Evolutionary conservation across 2,329 filamentous ascomycete species (phyloP).

Genomic region (Fusarium fujikuroi): DNA sequence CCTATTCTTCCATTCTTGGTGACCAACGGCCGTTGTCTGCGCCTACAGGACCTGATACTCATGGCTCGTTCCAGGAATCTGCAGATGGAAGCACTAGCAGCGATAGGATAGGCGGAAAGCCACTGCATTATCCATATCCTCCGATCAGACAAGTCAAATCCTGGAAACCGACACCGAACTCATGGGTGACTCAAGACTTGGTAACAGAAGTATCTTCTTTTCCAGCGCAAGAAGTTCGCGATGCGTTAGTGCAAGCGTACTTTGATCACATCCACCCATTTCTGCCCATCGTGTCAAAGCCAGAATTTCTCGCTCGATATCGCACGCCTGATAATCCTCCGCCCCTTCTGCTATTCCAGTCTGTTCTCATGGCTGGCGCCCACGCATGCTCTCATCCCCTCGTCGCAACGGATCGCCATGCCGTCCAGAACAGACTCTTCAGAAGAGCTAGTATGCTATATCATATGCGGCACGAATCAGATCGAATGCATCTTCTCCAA

Average conservation of each 20-base stretch:
- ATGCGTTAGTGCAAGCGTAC: conserved; percentile 37
- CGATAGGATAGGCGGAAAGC: conserved; percentile 15
- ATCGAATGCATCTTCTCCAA: conserved; percentile 41
- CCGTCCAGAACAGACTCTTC: conserved; percentile 43
- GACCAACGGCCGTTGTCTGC: conserved; percentile 22
- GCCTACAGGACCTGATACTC: conserved; percentile 22
- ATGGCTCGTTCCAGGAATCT: conserved; percentile 27
- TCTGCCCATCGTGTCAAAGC: conserved; percentile 39
- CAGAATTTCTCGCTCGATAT: conserved; percentile 40
- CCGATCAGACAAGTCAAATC: conserved; percentile 39
- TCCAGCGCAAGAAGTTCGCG: conserved; percentile 41
- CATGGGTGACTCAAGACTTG: conserved; percentile 39
- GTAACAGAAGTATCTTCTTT: conserved; percentile 39
- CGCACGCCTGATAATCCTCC: conserved; percentile 37
- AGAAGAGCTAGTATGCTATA: conserved; percentile 41
- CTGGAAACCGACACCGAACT: conserved; percentile 35
- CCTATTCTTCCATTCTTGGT: conserved; percentile 22
- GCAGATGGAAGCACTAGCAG: conserved; percentile 23
- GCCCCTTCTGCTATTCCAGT: conserved; percentile 35
- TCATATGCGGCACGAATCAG: conserved; percentile 42
- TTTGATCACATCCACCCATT: conserved; percentile 44
- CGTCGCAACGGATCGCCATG: conserved; percentile 39
- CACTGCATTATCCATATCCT: conserved; percentile 41
- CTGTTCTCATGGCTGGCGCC: conserved; percentile 40
- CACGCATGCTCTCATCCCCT: conserved; percentile 41